These are phyloP conservation scores for Borovskyia barvae DNA, from an alignment of 208 protist species.

Conservation along the genomic window DNA sequence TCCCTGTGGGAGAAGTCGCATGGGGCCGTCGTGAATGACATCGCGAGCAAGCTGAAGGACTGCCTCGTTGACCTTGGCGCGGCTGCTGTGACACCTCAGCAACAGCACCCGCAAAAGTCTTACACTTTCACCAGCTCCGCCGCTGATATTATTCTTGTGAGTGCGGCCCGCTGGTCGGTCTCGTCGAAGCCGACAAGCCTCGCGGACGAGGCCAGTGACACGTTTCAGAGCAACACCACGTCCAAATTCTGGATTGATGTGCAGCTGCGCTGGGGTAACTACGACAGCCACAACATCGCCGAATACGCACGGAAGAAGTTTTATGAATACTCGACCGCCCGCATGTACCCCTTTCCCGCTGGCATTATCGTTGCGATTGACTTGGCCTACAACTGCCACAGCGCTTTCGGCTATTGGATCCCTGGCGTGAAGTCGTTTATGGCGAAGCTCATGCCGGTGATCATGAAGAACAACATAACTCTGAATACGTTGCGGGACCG, in stretches of 20 bases:
- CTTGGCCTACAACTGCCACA: conserved; percentile 99
- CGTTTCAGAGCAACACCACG: conserved; percentile 71
- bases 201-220: conserved; percentile 77
- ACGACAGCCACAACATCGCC: conserved; percentile 99
- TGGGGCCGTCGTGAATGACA: conserved; percentile 98
- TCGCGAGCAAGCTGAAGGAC: conserved; percentile 97
- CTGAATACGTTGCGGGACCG: conserved; percentile 99
- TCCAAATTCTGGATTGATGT: conserved; percentile 99
- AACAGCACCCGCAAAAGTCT: conserved; percentile 94
- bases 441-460: conserved; percentile 97
- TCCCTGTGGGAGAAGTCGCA: conserved; percentile 99
- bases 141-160: conserved; percentile 95
- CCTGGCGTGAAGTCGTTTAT: conserved; percentile 98
- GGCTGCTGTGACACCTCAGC: conserved; percentile 97
- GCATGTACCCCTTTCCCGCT: conserved; percentile 99
- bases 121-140: conserved; percentile 92
- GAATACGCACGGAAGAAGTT: conserved; percentile 99
- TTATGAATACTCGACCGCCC: conserved; percentile 99
- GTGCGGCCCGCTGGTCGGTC: conserved; percentile 97
- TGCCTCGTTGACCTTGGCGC: conserved; percentile 99
- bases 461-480: conserved; percentile 99
- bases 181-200: conserved; percentile 86
- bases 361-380: conserved; percentile 99
- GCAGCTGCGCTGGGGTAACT: conserved; percentile 99
- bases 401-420: conserved; percentile 99